Conservation (phyloP, 1,139 yeast species). For the Candida albicans region DNA sequence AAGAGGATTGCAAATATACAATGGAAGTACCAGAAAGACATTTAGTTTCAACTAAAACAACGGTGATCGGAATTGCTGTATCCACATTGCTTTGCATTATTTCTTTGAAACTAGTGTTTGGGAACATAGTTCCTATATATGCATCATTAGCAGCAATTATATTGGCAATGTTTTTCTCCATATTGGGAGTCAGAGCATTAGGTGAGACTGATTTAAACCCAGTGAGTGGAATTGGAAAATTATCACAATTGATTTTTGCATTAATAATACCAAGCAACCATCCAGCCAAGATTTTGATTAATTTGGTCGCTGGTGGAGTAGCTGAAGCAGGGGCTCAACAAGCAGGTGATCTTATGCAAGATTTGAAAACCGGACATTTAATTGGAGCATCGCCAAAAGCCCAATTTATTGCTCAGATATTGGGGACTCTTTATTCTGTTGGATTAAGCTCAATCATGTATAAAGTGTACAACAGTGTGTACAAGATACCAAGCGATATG, state of each 20-base stretch:
- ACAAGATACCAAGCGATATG: conserved; percentile 76
- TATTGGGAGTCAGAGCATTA: conserved; percentile 86
- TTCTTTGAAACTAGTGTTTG: conserved; percentile 68
- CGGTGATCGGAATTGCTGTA: conserved; percentile 58
- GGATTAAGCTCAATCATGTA: conserved; percentile 79
- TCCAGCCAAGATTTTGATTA: conserved; percentile 80
- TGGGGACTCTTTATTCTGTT: conserved; percentile 85
- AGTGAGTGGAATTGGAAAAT: conserved; percentile 93
- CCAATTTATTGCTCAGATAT: conserved; percentile 84
- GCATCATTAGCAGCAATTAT: conserved; percentile 67
- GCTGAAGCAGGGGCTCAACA: conserved; percentile 99
- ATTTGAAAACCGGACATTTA: conserved; percentile 88
- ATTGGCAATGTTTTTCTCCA: conserved; percentile 74
- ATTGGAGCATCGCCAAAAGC: conserved; percentile 91
- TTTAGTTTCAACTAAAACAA: conserved; percentile 52
- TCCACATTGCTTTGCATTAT: conserved; percentile 69
- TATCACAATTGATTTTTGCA: conserved; percentile 87
- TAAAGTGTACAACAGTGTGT: conserved; percentile 74
- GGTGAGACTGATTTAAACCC: conserved; percentile 98
- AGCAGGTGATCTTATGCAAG: conserved; percentile 98
- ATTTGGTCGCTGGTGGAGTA: conserved; percentile 91
- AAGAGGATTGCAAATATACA: conserved; percentile 8
- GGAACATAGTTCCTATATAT: conserved; percentile 66
- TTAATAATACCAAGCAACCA: conserved; percentile 70
- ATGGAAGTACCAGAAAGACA: conserved; percentile 30